Evolutionary conservation across 192 early-diverging fungal species (phyloP), one percentile per base, ranked within the genome.

Genomic region (Rhizophlyctis rosea): DNA sequence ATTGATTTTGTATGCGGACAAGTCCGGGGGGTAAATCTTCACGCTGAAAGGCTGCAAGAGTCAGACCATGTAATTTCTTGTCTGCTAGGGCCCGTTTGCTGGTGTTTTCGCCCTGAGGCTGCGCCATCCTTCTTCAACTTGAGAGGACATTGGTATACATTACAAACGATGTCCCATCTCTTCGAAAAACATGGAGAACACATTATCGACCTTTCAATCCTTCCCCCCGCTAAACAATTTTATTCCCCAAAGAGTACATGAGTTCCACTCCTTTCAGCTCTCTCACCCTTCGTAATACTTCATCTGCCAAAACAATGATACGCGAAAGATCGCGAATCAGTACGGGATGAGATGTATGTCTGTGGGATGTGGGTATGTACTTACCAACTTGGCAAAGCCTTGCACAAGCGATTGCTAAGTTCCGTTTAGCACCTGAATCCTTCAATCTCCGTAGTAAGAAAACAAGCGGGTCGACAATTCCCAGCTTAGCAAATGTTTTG

Each of bases 381-480:
- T 32, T 52, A 61, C 67, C 29, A 30, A 21, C 48, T 55, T 61
- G 59, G 14, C 54, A 61, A 5, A 68, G 35, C 23, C 67, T 16
- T 16, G 67, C 67, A 31, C 67, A 68, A 2, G 67, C 67, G 27
- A 68, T 68, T 9, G 67, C 58, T n/a, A 68, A 33, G 59, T 68
- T 68, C 28, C 18, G 44, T 54, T 62, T 49, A 4, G 51, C 52
- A 24, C 1, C 7, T 24, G 56, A 23, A 44, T 44, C 39, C 39
- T 44, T 44, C 9, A 7, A 44, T 44, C 9, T 18, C 18, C 18
- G 7, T 44, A 44, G 39, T 18, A 44, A 18, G 7, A 13, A 13
- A 18, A 44, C 18, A 18, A 44, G 7, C 9, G 7, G 39, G 39
- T 44, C 39, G 39, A 44, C 18, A 44, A 18, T 44, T 7, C 39